Base-by-base conservation (phyloP, 192 early-diverging fungal species). In the Coemansia aciculifera region DNA sequence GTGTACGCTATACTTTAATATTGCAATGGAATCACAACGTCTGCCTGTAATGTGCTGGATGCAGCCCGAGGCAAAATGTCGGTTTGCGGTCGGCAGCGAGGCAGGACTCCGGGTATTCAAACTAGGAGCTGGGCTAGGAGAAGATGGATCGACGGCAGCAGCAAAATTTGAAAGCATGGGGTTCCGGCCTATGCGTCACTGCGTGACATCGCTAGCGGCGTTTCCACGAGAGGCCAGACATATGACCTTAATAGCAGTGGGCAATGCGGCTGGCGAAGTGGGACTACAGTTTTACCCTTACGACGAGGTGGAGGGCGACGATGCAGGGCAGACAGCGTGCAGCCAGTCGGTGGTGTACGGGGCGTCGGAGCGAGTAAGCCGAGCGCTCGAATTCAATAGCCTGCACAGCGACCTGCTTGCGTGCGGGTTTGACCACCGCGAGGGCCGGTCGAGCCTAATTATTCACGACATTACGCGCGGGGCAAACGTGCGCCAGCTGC, bases 351-450 rank as follows among this genome's bases (percentile, higher is more conserved):
- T 48, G 46, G 40, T 80, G 37, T 80, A 80, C 49, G 70, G 60
- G 43, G 73, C 43, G 13, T 69, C 69, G 0, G 71, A 52, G 12
- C 66, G 74, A 13, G 69, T 39, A 24, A 68, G 72, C 38, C 75
- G 69, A 13, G 68, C 68, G 12, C 36, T 83, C 31, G 68, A 72
- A 21, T 83, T 83, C 56, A 83, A 72, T n/a, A 24, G 62, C 0
- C 49, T 51, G 12, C 73, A 74, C 43, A 69, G 48, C 36, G 72
- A 83, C 67, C 42, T 71, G 64, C 59, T 83, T 12, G 80, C 80
- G 2, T 74, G 75, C 23, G 80, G 80, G 1, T 83, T 83, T 44
- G 80, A 83, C 61, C 64, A 70, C 44, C 62, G 51, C 29, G 80
- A 83, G 27, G 72, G 75, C 21, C 57, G 36, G 31, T 52, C 72